phyloP scores from a whole-genome alignment of 2,329 filamentous ascomycete genomes.

The Diaporthe caulivora region DNA sequence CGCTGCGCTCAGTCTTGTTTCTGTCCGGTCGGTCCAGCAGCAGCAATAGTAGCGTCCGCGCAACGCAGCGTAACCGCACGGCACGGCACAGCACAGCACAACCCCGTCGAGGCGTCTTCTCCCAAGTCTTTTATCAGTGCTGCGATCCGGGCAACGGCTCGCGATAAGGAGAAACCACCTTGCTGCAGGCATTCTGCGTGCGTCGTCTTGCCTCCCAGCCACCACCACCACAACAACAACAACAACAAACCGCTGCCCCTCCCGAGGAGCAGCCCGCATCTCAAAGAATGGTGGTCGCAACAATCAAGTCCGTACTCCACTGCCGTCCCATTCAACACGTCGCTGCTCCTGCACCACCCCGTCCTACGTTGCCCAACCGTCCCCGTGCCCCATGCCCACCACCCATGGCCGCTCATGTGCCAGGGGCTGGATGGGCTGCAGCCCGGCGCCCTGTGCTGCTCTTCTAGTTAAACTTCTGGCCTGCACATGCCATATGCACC shows the following conservation, averaged over 20 bases:
- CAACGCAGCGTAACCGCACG: constrained; percentile 9
- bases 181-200: constrained; percentile 36
- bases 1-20: constrained; percentile 11
- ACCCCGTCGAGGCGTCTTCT: constrained; percentile 25
- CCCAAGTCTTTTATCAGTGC: constrained; percentile 31
- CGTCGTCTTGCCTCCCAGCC: constrained; percentile 36
- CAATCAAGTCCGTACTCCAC: constrained; percentile 68
- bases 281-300: constrained; percentile 72
- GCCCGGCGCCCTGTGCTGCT: constrained; percentile 24
- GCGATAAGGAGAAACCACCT: constrained; percentile 39
- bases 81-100: constrained; percentile 13
- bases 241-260: constrained; percentile 49
- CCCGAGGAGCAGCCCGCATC: constrained; percentile 52
- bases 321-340: constrained; percentile 30
- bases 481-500: constrained; percentile 26
- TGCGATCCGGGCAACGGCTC: constrained; percentile 36
- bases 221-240: neutral
- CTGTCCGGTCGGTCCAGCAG: constrained; percentile 5
- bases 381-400: constrained; percentile 5
- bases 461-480: constrained; percentile 25
- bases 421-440: constrained; percentile 19
- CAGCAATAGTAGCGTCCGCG: neutral
- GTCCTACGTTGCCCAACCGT: constrained; percentile 28
- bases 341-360: constrained; percentile 26
- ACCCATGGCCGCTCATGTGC: constrained; percentile 9